Conservation (phyloP, 768 basidiomycete species). For the Chalciporus chontae region DNA sequence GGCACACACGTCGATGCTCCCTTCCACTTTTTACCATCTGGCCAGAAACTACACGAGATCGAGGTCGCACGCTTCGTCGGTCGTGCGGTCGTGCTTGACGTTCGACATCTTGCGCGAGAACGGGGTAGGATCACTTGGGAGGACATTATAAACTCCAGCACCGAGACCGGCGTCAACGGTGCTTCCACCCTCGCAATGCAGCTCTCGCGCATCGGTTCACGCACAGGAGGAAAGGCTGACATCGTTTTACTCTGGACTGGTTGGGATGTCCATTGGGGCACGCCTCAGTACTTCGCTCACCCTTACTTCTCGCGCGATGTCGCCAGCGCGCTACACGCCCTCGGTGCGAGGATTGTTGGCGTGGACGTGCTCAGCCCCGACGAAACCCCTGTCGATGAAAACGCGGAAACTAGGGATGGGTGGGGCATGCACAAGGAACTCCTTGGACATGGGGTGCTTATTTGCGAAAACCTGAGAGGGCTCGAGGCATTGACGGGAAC, state of each 20-base stretch:
- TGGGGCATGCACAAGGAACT: conserved; percentile 58
- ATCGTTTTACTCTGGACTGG: conserved; percentile 63
- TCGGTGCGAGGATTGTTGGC: conserved; percentile 56
- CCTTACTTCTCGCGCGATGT: conserved; percentile 58
- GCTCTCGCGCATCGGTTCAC: conserved; percentile 20
- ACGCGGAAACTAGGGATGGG: conserved; percentile 10
- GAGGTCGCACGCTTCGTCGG: conserved; percentile 52
- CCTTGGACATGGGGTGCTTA: conserved; percentile 58
- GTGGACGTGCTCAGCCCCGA: conserved; percentile 69
- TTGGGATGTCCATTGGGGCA: conserved; percentile 58
- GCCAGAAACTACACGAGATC: conserved; percentile 55
- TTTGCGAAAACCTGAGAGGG: conserved; percentile 68
- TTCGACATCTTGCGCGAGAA: conserved; percentile 38
- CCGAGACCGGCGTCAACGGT: not conserved
- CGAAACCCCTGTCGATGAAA: conserved; percentile 38
- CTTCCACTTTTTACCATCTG: conserved; percentile 61
- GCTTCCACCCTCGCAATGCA: not conserved
- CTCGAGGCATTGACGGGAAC: conserved; percentile 39
- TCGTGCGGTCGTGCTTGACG: conserved; percentile 53
- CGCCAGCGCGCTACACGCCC: conserved; percentile 44
- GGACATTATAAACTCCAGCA: conserved; percentile 8
- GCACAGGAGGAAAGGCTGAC: conserved; percentile 25
- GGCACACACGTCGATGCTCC: conserved; percentile 83
- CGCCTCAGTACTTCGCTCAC: conserved; percentile 52
- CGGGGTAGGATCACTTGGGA: conserved; percentile 56